Conservation (phyloP, 441 rosid species). For the Populus hybrid region DNA sequence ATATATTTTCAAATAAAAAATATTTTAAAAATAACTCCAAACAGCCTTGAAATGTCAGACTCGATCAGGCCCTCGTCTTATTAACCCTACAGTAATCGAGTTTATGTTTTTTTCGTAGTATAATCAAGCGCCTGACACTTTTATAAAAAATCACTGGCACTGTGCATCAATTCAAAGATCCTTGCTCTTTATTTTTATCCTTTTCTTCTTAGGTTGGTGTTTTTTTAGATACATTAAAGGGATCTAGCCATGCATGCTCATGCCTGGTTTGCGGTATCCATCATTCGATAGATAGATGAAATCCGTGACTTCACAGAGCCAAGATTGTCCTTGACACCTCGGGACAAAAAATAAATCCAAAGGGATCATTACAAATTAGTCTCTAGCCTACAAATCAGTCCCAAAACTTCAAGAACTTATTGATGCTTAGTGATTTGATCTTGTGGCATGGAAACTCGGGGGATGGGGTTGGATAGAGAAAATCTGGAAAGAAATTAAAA, state of each 20-base stretch:
- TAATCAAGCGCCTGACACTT: too few relatives aligned
- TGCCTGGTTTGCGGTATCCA: not conserved
- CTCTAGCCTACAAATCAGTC: not conserved
- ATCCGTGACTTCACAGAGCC: not conserved
- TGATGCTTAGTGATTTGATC: not conserved
- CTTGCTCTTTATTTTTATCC: too few relatives aligned
- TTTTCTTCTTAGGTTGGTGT: too few relatives aligned
- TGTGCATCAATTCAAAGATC: too few relatives aligned
- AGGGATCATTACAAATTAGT: not conserved
- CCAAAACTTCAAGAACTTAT: not conserved
- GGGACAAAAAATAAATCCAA: not conserved
- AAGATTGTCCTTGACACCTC: not conserved
- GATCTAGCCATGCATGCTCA: not conserved
- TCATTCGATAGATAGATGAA: not conserved
- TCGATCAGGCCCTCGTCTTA: too few relatives aligned
- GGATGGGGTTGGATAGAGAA: not conserved
- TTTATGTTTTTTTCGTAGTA: too few relatives aligned
- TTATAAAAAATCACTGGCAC: too few relatives aligned
- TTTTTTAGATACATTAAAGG: not conserved
- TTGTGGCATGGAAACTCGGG: not conserved
- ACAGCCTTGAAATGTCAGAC: rapidly evolving
- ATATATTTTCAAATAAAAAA: too few relatives aligned
- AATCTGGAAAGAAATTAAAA: not conserved
- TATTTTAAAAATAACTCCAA: too few relatives aligned
- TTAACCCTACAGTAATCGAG: too few relatives aligned